Percentiles rank a stretch among this genome's conserved stretches.
phyloP scores from a whole-genome alignment of 2,329 filamentous ascomycete genomes.

The Elsinoe batatas region DNA sequence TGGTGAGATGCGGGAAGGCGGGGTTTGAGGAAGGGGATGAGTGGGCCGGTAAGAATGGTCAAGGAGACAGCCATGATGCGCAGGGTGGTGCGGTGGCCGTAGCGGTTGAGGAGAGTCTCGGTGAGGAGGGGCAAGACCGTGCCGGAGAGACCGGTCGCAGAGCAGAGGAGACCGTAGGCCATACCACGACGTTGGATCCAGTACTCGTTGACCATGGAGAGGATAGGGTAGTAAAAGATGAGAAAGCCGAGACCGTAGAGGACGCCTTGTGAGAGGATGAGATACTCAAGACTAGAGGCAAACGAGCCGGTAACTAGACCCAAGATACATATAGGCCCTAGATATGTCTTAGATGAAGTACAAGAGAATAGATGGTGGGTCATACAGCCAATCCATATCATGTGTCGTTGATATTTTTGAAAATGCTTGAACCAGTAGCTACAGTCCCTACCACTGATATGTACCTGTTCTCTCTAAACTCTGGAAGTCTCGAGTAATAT shows the following conservation, averaged over 20 bases:
- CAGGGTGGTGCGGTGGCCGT: constrained; percentile 21
- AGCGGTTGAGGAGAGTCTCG: constrained; percentile 17
- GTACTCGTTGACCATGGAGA: constrained; percentile 25
- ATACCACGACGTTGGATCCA: constrained; percentile 21
- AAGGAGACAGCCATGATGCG: constrained; percentile 19
- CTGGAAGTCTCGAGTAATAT: constrained; percentile 52
- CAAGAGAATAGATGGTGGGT: background rate
- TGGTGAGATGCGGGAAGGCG: constrained; percentile 24
- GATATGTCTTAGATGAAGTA: background rate
- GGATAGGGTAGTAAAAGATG: constrained; percentile 23
- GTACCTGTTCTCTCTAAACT: constrained; percentile 44
- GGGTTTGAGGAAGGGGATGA: constrained; percentile 27
- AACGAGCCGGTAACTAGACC: constrained; percentile 30
- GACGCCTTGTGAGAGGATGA: constrained; percentile 53
- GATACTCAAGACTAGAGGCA: constrained; percentile 41
- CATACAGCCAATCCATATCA: constrained; percentile 38
- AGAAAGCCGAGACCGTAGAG: constrained; percentile 51
- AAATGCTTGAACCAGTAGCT: constrained; percentile 41
- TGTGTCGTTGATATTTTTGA: constrained; percentile 32
- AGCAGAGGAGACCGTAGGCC: constrained; percentile 22
- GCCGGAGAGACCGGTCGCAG: constrained; percentile 21
- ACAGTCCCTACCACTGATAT: constrained; percentile 58
- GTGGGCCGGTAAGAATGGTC: constrained; percentile 25
- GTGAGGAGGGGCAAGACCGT: constrained; percentile 20
- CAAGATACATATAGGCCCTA: constrained; percentile 18